Conservation (phyloP, 495 filamentous ascomycete genomes). For the Hypomontagnella monticulosa region DNA sequence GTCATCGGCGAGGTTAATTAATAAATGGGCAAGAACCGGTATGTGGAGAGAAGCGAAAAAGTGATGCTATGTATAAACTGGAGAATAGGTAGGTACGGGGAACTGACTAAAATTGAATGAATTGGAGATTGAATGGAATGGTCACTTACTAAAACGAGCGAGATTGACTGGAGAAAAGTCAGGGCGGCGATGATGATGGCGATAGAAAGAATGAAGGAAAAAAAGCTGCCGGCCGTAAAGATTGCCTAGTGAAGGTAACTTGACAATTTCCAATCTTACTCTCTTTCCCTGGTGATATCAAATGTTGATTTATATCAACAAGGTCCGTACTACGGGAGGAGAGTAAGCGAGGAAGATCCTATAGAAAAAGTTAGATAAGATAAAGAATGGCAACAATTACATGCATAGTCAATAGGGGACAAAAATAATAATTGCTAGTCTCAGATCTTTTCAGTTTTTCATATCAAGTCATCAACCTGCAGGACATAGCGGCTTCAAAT, state of each 20-base stretch:
- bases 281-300: not conserved
- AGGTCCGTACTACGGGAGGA: not conserved
- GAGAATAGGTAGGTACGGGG: not conserved
- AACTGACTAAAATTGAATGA: not conserved
- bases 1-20: not conserved
- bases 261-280: not conserved
- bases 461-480: slow-evolving; percentile 54
- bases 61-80: not conserved
- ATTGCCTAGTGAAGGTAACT: not conserved
- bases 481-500: slow-evolving; percentile 51
- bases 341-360: slow-evolving; percentile 15
- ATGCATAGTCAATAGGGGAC: not conserved
- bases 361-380: slow-evolving; percentile 31
- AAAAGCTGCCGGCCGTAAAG: not conserved
- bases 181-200: not conserved
- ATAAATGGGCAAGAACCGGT: not conserved
- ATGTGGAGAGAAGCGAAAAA: slow-evolving; percentile 1
- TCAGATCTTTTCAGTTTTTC: slow-evolving; percentile 68
- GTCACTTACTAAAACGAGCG: slow-evolving; percentile 21
- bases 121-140: not conserved
- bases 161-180: slow-evolving; percentile 1
- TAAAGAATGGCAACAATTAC: not conserved
- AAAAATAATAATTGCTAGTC: slow-evolving; percentile 44
- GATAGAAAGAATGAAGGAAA: not conserved
- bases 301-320: slow-evolving; percentile 3